A percentile compares a stretch with the other conserved stretches of the same genome.
phyloP scores from a whole-genome alignment of 352 stramenopile genomes.

The Globisporangium heterothallicum region DNA sequence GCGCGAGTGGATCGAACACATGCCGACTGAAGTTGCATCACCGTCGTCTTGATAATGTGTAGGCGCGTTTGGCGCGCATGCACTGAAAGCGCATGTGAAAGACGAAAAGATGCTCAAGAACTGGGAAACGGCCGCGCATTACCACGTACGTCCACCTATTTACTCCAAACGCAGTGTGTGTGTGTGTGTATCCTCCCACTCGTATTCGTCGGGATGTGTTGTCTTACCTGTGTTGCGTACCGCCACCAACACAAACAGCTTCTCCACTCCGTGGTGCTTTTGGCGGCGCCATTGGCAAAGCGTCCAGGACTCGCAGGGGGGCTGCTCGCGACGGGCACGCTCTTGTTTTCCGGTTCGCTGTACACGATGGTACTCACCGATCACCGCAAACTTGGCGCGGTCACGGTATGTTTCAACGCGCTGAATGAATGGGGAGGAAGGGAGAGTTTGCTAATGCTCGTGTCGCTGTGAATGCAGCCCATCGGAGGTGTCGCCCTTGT shows the following conservation, averaged over 20 bases:
- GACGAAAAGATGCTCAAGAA: constrained; percentile 81
- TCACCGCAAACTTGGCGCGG: constrained; percentile 62
- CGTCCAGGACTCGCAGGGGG: constrained; percentile 51
- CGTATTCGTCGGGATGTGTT: too few relatives aligned
- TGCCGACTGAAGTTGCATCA: too few relatives aligned
- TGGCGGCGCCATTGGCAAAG: constrained; percentile 58
- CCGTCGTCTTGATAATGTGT: constrained; percentile 6
- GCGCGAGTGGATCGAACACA: too few relatives aligned
- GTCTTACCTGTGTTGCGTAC: background rate
- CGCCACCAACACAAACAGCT: constrained; percentile 36
- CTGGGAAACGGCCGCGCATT: constrained; percentile 78
- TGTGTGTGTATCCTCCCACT: background rate
- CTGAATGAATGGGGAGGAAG: background rate
- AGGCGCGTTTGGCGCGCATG: constrained; percentile 81
- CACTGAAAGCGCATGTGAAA: constrained; percentile 54
- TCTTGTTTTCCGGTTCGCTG: constrained; percentile 78
- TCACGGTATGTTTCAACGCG: constrained; percentile 45
- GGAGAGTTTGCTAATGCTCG: background rate
- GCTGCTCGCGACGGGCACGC: constrained; percentile 50
- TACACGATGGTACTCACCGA: constrained; percentile 76
- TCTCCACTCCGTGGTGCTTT: constrained; percentile 67
- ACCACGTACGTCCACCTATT: constrained; percentile 64
- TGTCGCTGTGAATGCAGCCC: constrained; percentile 28
- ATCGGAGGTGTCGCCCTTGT: constrained; percentile 63
- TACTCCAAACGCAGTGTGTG: too few relatives aligned